Base-by-base conservation (phyloP, 2,329 filamentous ascomycete species). In the Exophiala aquamarina region DNA sequence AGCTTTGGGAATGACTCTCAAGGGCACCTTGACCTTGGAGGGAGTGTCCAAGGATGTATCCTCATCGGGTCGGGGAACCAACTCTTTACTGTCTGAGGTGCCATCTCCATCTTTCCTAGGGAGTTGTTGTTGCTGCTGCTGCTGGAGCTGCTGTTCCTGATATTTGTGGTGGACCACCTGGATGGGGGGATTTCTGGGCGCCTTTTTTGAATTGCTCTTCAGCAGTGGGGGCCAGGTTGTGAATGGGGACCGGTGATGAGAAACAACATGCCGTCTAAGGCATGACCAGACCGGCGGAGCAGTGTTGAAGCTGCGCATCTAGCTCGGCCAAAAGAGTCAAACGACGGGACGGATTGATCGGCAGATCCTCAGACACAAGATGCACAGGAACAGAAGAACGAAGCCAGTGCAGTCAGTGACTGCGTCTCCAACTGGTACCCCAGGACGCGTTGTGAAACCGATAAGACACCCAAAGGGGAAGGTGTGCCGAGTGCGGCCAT, bases 1-100 rank as follows among this genome's bases (percentile, higher is more conserved):
- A 26, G 57, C 57, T 41, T 55, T 55, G 1, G 57, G 57, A 15
- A 59, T 55, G 28, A 58, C 51, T 39, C 52, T 54, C 36, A 53
- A 36, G 9, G 57, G 57, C 4, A 59, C 54, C 21, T 52, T 42
- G 14, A 59, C 46, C 34, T 47, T 49, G 19, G 52, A 49, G 19
- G 41, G 47, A 28, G 32, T 52, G 21, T 54, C 53, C 10, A 59
- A 21, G 7, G 53, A 37, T 13, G 32, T 56, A 18, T 42, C 39
- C 28, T 49, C 41, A 17, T 55, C 41, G 26, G 38, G 15, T 6
- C 26, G 29, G 9, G 51, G 53, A 11, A 56, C 33, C 2, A 59
- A 42, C 18, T 53, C 50, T 31, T 49, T 55, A 17, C 21, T n/a
- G 26, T 28, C 20, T 4, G 32, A 28, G 13, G 26, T n/a, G 20